Conservation (phyloP, 192 early-diverging fungal genomes). For the Linnemannia hyalina region DNA sequence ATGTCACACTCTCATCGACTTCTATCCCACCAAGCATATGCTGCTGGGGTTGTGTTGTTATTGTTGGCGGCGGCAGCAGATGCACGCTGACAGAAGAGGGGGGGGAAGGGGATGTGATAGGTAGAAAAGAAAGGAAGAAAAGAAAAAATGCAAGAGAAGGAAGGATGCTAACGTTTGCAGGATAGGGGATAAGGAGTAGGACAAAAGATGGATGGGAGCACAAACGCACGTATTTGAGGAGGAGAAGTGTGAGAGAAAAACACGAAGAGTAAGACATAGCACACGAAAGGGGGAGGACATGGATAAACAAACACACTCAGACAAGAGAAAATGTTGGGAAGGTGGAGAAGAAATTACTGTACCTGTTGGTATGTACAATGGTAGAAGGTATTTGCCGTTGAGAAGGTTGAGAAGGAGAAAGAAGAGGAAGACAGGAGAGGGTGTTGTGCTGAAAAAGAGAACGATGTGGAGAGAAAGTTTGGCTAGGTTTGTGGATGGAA, state of each 20-base stretch:
- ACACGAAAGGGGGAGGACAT: not conserved
- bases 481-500: not conserved
- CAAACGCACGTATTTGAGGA: not conserved
- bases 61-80: not conserved
- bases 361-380: conserved; percentile 1
- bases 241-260: not conserved
- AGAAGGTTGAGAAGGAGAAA: not conserved
- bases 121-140: not conserved
- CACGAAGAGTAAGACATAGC: not conserved
- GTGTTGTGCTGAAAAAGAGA: not conserved
- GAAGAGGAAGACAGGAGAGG: not conserved
- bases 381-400: not conserved
- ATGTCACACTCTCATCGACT: not conserved
- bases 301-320: not conserved
- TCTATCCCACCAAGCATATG: not conserved
- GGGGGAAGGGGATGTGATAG: not conserved
- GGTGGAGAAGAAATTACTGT: not conserved
- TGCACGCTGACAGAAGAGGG: not conserved
- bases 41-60: not conserved
- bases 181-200: not conserved
- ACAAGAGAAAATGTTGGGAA: not conserved
- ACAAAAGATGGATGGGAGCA: not conserved
- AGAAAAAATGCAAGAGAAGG: not conserved
- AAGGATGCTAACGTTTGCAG: conserved; percentile 11
- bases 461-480: not conserved